phyloP scores from a whole-genome alignment of 2,329 filamentous ascomycete species.

The Fusarium sp. region DNA sequence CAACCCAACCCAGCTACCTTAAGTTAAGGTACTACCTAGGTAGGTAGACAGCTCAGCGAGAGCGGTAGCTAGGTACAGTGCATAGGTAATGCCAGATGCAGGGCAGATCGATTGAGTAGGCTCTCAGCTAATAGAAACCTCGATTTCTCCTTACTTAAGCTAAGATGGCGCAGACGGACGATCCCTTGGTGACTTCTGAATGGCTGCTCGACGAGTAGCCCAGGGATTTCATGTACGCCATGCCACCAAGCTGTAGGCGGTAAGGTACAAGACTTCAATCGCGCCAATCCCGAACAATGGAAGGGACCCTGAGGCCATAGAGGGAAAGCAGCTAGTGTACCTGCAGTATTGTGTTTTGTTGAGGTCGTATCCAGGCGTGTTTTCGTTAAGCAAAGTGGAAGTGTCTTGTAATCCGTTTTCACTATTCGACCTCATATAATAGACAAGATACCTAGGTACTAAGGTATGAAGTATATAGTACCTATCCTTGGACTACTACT shows the following conservation, averaged over 20 bases:
- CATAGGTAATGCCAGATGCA: slow-evolving; percentile 31
- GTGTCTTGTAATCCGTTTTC: background rate
- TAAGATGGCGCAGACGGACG: background rate
- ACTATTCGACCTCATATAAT: background rate
- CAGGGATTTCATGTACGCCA: slow-evolving; percentile 37
- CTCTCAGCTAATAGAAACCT: slow-evolving; percentile 15
- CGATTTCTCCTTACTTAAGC: slow-evolving; percentile 21
- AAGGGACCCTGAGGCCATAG: slow-evolving; percentile 20
- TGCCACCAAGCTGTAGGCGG: slow-evolving; percentile 36
- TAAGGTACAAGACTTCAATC: slow-evolving; percentile 38
- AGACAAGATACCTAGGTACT: background rate
- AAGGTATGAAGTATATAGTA: background rate
- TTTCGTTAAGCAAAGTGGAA: background rate
- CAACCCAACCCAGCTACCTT: slow-evolving; percentile 32
- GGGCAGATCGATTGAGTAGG: slow-evolving; percentile 42
- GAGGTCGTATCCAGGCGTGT: slow-evolving; percentile 13
- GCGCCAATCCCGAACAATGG: slow-evolving; percentile 30
- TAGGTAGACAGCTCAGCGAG: slow-evolving; percentile 15
- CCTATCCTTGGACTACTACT: background rate
- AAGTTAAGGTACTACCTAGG: background rate
- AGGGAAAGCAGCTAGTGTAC: slow-evolving; percentile 37
- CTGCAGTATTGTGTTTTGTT: slow-evolving; percentile 24
- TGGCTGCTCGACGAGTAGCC: slow-evolving; percentile 37
- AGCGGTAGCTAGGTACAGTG: slow-evolving; percentile 13
- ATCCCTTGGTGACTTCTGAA: slow-evolving; percentile 24